phyloP scores from a whole-genome alignment of 2,329 filamentous ascomycete genomes.

The Alternaria gaisen region DNA sequence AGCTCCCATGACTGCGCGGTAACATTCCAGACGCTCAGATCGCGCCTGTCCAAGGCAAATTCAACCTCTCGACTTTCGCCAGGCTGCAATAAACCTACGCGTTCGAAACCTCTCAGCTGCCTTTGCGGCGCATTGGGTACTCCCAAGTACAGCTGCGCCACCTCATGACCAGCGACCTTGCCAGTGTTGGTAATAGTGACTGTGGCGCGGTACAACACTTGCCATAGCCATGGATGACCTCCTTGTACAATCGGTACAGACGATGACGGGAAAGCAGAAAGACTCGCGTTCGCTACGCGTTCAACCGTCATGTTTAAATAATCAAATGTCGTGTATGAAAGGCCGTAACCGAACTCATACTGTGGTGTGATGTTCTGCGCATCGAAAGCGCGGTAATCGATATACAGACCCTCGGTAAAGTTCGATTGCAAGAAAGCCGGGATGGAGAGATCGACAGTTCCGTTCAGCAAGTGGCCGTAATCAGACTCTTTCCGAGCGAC shows the following conservation, averaged over 20 bases:
- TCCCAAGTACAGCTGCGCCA: constrained; percentile 75
- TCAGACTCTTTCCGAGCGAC: constrained; percentile 73
- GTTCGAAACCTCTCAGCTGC: constrained; percentile 80
- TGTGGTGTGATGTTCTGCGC: constrained; percentile 68
- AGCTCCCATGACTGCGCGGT: constrained; percentile 78
- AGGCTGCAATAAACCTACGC: constrained; percentile 70
- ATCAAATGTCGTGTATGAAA: constrained; percentile 77
- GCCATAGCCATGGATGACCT: constrained; percentile 64
- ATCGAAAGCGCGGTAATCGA: constrained; percentile 82
- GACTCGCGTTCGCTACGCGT: constrained; percentile 56
- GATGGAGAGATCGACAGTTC: constrained; percentile 52
- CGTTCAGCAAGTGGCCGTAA: constrained; percentile 70
- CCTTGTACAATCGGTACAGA: constrained; percentile 38
- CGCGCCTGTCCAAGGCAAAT: constrained; percentile 74
- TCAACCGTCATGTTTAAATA: constrained; percentile 70
- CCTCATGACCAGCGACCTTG: constrained; percentile 68
- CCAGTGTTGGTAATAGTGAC: constrained; percentile 77
- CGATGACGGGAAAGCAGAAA: constrained; percentile 20
- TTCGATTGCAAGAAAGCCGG: constrained; percentile 74
- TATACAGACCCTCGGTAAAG: constrained; percentile 79
- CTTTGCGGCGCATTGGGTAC: constrained; percentile 68
- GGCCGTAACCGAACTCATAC: constrained; percentile 81
- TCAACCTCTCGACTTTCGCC: constrained; percentile 71
- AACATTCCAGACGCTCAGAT: constrained; percentile 86
- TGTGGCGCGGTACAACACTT: constrained; percentile 70